Evolutionary conservation across 2,329 filamentous ascomycete species (phyloP), one percentile per base, ranked within the genome.

Genomic region (Pseudocercospora vitis): DNA sequence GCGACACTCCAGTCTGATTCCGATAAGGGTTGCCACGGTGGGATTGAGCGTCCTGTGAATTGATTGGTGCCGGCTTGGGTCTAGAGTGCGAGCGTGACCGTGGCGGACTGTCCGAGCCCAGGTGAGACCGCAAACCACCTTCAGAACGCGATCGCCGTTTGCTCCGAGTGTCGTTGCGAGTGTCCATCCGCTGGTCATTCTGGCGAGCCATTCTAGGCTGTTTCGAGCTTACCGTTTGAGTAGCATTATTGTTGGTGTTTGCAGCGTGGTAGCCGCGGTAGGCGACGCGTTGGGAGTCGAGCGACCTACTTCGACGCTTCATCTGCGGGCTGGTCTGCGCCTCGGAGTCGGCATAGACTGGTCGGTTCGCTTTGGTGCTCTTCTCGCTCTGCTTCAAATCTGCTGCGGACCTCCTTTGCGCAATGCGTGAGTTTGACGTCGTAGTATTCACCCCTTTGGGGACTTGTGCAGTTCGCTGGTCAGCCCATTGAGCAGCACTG

Each of bases 301-400:
- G 37, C 12, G 12, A 21, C 24, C 37, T 3, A 14, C 37, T 24
- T 6, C 24, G 2, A n/a, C 37, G 37, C 19, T 24, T 42, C 33
- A 37, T 14, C 16, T 37, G 16, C 16, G 37, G 37, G 12, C 37
- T 42, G 18, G 37, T 42, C 37, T 42, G 37, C 7, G 37, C 37
- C 21, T 42, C 37, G 18, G 37, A 42, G 7, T 42, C 37, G 11
- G 37, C 37, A 11, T 42, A 42, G 37, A 42, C 33, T 18, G 33
- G 33, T 19, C 21, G 18, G 16, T 37, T 42, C 18, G 37, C 37
- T 12, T 24, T 42, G 11, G 37, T 7, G 6, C 18, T 42, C 37
- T 42, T 42, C 16, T 24, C 37, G 11, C 6, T 42, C 6, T 12
- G 21, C 18, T 26, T 42, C 18, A 42, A 11, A 19, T 37, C 33